phyloP scores from a whole-genome alignment of 768 basidiomycete species.

The Pleurotus cornucopiae region DNA sequence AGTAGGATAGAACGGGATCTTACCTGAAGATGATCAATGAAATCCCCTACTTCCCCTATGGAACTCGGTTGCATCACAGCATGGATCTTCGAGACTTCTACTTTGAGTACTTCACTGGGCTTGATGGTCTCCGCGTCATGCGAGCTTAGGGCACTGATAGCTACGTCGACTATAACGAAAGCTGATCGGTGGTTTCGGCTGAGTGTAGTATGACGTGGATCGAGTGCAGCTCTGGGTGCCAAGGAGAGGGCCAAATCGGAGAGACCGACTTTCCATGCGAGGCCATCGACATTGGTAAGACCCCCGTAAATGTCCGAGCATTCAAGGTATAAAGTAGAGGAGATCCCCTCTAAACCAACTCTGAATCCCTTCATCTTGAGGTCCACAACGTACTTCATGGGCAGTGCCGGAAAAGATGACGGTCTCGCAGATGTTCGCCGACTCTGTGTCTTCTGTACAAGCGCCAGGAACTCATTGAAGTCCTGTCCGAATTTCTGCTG shows the following conservation, averaged over 20 bases:
- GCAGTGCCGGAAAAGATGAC: constrained; percentile 12
- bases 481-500: constrained; percentile 90
- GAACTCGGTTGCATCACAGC: constrained; percentile 95
- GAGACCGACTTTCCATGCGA: constrained; percentile 65
- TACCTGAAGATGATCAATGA: constrained; percentile 82
- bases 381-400: constrained; percentile 42
- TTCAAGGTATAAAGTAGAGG: constrained; percentile 72
- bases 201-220: constrained; percentile 34
- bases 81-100: constrained; percentile 73
- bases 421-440: constrained; percentile 17
- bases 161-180: constrained; percentile 79
- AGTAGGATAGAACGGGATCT: constrained; percentile 2
- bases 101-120: constrained; percentile 34
- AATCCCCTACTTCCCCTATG: constrained; percentile 86
- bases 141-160: constrained; percentile 31
- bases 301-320: constrained; percentile 71
- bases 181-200: constrained; percentile 68
- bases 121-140: constrained; percentile 13
- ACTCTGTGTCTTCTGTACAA: constrained; percentile 58
- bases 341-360: constrained; percentile 69
- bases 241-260: constrained; percentile 82
- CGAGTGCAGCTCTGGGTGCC: constrained; percentile 48
- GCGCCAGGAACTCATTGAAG: constrained; percentile 71
- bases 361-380: constrained; percentile 77
- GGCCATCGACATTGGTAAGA: constrained; percentile 39